These are phyloP conservation scores for Salmacisia buchloeana DNA, from an alignment of 1,284 basidiomycete species.

Conservation along the genomic window DNA sequence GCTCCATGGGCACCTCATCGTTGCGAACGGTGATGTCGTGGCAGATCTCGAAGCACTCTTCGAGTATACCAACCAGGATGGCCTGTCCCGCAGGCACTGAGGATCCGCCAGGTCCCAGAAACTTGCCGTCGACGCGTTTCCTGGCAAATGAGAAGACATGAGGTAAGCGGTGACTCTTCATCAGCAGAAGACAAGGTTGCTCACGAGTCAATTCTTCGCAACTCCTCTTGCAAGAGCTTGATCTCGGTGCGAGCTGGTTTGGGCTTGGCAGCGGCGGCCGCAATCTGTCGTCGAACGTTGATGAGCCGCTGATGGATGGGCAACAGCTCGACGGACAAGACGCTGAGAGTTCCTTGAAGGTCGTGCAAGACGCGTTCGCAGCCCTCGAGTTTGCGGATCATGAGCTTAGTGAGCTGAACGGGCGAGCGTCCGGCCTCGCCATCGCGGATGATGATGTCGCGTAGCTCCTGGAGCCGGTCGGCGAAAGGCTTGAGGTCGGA, in stretches of 20 bases:
- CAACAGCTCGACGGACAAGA: constrained; percentile 49
- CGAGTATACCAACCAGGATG: constrained; percentile 68
- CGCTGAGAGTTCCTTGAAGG: constrained; percentile 44
- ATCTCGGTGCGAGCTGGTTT: constrained; percentile 78
- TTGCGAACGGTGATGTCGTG: constrained; percentile 94
- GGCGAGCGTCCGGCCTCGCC: constrained; percentile 71
- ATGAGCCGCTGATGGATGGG: constrained; percentile 65
- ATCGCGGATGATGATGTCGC: constrained; percentile 45
- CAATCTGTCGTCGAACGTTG: constrained; percentile 78
- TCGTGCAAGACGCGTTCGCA: constrained; percentile 56
- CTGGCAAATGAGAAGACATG: constrained; percentile 67
- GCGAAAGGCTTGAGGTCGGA: constrained; percentile 45
- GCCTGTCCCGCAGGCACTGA: constrained; percentile 79
- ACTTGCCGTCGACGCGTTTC: constrained; percentile 80
- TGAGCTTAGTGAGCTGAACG: constrained; percentile 77
- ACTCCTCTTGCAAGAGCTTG: constrained; percentile 82
- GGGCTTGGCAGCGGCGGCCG: constrained; percentile 78
- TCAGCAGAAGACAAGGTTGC: constrained; percentile 70
- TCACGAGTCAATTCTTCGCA: constrained; percentile 71
- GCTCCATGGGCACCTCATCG: constrained; percentile 75
- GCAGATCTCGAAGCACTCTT: constrained; percentile 92
- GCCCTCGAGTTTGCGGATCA: constrained; percentile 83
- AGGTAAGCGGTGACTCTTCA: constrained; percentile 79
- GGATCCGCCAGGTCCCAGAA: constrained; percentile 79
- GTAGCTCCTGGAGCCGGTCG: constrained; percentile 39